Conservation (phyloP, 2,329 filamentous ascomycete species). For the Pseudocercospora fuligena region DNA sequence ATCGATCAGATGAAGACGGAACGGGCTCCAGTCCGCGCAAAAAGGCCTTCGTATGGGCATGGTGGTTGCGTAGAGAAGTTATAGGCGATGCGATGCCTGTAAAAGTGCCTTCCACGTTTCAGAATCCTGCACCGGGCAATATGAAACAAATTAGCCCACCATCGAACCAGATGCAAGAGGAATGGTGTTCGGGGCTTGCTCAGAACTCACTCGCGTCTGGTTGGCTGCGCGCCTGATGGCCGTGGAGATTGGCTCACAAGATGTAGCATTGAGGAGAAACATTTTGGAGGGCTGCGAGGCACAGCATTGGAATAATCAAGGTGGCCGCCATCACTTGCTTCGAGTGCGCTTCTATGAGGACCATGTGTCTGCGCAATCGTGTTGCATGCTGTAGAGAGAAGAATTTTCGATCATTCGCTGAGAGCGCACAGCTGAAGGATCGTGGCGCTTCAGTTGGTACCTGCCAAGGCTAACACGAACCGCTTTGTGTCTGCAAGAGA, state of each 20-base stretch:
- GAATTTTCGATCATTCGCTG: neutral
- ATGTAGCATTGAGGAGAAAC: neutral
- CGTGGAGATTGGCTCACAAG: neutral
- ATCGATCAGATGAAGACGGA: neutral
- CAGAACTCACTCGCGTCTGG: neutral
- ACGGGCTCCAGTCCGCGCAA: neutral
- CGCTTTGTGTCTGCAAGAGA: neutral
- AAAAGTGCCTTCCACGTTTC: neutral
- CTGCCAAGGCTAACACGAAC: constrained; percentile 4
- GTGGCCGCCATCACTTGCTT: neutral
- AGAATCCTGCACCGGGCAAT: neutral
- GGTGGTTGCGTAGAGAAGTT: neutral
- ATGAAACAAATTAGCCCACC: neutral
- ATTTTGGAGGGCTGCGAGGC: no score
- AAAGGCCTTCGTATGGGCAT: neutral
- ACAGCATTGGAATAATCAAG: no score
- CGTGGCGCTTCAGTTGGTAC: neutral
- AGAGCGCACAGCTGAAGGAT: neutral
- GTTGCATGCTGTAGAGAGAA: neutral
- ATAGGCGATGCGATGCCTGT: constrained; percentile 5
- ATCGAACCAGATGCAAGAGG: neutral
- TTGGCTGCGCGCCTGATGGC: neutral
- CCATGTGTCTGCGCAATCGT: neutral
- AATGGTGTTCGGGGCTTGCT: neutral
- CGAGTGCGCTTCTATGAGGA: neutral